A percentile compares a stretch with the other conserved stretches of the same genome.
phyloP scores from a whole-genome alignment of 805 yeast species.

The Torulaspora microellipsoides region DNA sequence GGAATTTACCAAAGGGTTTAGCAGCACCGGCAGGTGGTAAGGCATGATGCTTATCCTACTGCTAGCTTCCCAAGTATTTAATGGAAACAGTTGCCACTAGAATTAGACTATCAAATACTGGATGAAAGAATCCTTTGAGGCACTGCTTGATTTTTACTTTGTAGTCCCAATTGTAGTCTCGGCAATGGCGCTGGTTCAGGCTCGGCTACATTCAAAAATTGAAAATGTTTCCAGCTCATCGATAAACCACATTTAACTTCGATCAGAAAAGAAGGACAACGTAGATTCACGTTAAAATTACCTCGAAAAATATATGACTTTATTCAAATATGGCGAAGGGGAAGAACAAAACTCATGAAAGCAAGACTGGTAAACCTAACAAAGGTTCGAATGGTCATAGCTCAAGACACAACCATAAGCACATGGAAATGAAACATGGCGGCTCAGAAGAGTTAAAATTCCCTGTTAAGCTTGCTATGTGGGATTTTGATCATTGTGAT shows the following conservation, averaged over 20 bases:
- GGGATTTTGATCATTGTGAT: slow-evolving; percentile 99
- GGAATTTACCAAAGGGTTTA: slow-evolving; percentile 61
- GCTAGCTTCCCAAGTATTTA: not conserved
- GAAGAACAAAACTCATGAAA: slow-evolving; percentile 46
- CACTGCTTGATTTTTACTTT: no score
- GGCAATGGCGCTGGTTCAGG: no score
- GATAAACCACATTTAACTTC: no score
- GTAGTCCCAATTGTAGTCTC: no score
- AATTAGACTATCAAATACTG: no score
- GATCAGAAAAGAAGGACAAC: no score
- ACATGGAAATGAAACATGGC: slow-evolving; percentile 35
- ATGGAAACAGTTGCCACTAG: no score
- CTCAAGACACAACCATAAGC: slow-evolving; percentile 48
- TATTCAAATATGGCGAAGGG: slow-evolving; percentile 36
- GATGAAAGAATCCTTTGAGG: no score
- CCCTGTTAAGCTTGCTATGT: slow-evolving; percentile 91
- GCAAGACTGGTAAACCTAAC: slow-evolving; percentile 28
- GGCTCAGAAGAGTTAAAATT: slow-evolving; percentile 39
- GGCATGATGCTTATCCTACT: slow-evolving; percentile 8
- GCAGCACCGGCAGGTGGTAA: slow-evolving; percentile 48
- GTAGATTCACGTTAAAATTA: no score
- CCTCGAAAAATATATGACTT: no score
- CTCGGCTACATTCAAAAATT: no score
- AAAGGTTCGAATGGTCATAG: slow-evolving; percentile 54
- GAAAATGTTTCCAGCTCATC: no score